A percentile compares a stretch with the other conserved stretches of the same genome.
Evolutionary conservation across 2,329 filamentous ascomycete genomes (phyloP).

Genomic region (Trichoderma breve): DNA sequence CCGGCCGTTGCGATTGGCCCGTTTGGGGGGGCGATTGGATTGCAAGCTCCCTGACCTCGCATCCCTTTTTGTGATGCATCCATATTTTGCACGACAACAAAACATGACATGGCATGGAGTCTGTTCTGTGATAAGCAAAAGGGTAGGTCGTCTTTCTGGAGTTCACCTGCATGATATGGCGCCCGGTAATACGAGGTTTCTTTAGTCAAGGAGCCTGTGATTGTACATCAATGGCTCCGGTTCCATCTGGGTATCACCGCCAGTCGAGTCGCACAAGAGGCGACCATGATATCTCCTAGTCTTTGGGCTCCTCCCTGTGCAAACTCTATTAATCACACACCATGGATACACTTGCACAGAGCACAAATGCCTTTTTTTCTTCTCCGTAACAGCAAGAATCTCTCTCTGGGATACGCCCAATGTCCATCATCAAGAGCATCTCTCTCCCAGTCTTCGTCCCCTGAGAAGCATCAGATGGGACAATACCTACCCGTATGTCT

Average conservation of each 20-base stretch:
- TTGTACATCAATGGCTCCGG: background rate
- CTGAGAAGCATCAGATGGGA: background rate
- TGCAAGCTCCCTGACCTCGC: background rate
- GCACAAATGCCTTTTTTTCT: background rate
- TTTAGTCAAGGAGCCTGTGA: background rate
- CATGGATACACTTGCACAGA: background rate
- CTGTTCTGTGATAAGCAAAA: background rate
- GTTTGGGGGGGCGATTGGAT: background rate
- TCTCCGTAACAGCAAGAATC: background rate
- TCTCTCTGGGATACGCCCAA: background rate
- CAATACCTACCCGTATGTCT: background rate
- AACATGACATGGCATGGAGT: slow-evolving; percentile 1
- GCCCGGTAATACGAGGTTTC: slow-evolving; percentile 2
- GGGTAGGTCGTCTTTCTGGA: background rate
- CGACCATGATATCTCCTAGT: background rate
- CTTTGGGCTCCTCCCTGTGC: background rate
- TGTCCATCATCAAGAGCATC: background rate
- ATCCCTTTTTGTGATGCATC: slow-evolving; percentile 1
- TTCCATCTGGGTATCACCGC: slow-evolving; percentile 14
- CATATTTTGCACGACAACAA: background rate
- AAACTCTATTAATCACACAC: background rate
- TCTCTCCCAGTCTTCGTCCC: background rate
- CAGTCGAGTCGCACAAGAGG: slow-evolving; percentile 9
- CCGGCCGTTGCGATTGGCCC: slow-evolving; percentile 8
- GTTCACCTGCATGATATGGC: background rate